Base-by-base conservation (phyloP, 768 basidiomycete species). In the Tremella fuciformis region DNA sequence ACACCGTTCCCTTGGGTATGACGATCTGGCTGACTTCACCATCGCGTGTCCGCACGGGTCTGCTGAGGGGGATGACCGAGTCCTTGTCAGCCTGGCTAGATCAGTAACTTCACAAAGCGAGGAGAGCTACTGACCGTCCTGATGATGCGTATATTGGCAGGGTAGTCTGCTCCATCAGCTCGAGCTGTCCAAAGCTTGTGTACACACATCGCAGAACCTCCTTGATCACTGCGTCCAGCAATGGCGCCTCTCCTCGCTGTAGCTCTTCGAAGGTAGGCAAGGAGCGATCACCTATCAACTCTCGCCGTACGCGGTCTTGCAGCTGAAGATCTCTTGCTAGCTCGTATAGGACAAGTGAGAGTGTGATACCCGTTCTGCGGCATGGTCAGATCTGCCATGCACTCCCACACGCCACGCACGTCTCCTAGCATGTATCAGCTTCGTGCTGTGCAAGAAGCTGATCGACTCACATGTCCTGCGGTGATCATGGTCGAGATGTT, bases 91-190 rank as follows among this genome's bases (percentile, higher is more conserved):
- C 42, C n/a, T 22, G 42, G n/a, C 42, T 15, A 15, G 8, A 15
- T 46, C 16, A 22, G 42, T 8, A 22, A 6, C n/a, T 46, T 15
- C 6, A 46, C 42, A 46, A 34, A 11, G 6, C 29, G 29, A 11
- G 29, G 22, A 22, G 16, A 6, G 7, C n/a, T 8, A 46, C 42
- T 46, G n/a, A 6, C 16, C 42, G n/a, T 46, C 16, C 42, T 46
- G 42, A 46, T 46, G 16, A 46, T 46, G 4, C 42, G 42, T n/a
- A 46, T 46, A 46, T 46, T 46, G n/a, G 42, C 42, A 15, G 42
- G 42, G 22, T 46, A 46, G 22, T 18, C 42, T 46, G 29, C 29
- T 34, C 6, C 11, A 4, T 34, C 29, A 34, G 29, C 29, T 34
- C 29, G 29, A 34, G 29, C 11, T 34, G 11, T 34, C 11, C 29